Evolutionary conservation across 441 rosid genomes (phyloP), one percentile per base, ranked within the genome.

Genomic region (Croton setiger): DNA sequence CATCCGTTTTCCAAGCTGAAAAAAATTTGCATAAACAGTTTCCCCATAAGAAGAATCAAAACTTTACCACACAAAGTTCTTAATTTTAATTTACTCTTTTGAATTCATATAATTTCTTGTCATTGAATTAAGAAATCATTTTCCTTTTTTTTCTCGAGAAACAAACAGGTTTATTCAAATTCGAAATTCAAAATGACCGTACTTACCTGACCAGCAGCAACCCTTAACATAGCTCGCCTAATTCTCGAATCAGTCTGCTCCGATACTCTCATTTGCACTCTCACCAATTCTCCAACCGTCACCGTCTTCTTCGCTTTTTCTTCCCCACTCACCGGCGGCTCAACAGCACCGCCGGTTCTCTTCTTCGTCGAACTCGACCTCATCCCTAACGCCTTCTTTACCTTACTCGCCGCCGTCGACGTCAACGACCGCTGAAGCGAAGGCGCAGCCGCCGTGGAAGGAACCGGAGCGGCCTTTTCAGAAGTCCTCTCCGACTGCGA

Each of bases 371-470:
- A 80, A 66, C 57, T 12, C 47, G 72, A 59, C 71, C 73, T 87
- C 79, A 95, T 80, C 45, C 99, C 97, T 11, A 95, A 77, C n/a
- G 97, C 95, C 76, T 86, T 92, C 90, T 95, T 95, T 83, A 95
- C 89, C 82, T 89, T 90, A 74, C 97, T 92, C 0, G 99, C 93
- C n/a, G 97, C 99, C 31, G 91, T 63, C 9, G 96, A 86, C 33
- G 99, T 90, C 57, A 92, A 82, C 53, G 99, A 94, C 20, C 96
- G 87, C 83, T 94, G 95, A 35, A 84, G 68, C 17, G 89, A n/a
- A 81, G 75, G 63, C 5, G 70, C 18, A 49, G 79, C 52, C 64
- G 49, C 81, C 80, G 31, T 78, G 66, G 60, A 76, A 18, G 76
- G 17, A 72, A 48, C 67, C 17, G 78, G 20, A 3, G 68, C 27